Base-by-base conservation (phyloP, 1,284 basidiomycete species). In the Pseudozyma tsukubaensis region DNA sequence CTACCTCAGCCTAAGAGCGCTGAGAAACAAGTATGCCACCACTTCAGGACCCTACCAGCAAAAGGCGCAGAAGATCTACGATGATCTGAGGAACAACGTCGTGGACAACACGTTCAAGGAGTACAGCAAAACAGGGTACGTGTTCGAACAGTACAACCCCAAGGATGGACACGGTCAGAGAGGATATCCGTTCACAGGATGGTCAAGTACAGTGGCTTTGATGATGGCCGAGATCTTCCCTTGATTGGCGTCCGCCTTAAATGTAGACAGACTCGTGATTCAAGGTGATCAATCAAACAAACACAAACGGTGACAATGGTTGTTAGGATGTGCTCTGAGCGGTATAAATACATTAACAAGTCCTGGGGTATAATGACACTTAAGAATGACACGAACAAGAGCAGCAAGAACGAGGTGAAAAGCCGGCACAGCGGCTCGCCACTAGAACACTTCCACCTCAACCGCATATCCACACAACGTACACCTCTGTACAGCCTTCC, bases 141-240 rank as follows among this genome's bases (percentile, higher is more conserved):
- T 94, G 11, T 97, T 94, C 94, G 94, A 97, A 85, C 95, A 97
- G 85, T 97, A 97, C 84, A 91, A 97, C 82, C 87, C 93, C 0
- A 85, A 87, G 10, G 92, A 89, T 11, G 94, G 94, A 13, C 89
- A 92, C 80, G 94, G 94, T 1, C 89, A 88, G 81, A 87, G 94
- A 86, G 92, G 92, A 90, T 75, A 64, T 86, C 85, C 61, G 39
- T 79, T 81, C 58, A 78, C 80, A 2, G 78, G 81, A 5, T 84
- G 82, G 80, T 79, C 83, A 1, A 76, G 75, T 50, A 68, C 80
- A 4, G 78, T 83, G 2, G 80, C 77, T 9, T 65, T 82, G 24
- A 83, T 84, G 60, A 81, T 83, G 81, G 80, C 78, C 10, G 82
- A 84, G 70, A 70, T 77, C 56, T 81, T 68, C 55, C 65, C 71